A percentile compares a stretch with the other conserved stretches of the same genome.
Evolutionary conservation across 805 yeast genomes (phyloP).

Genomic region (Wickerhamiella slavikovae): DNA sequence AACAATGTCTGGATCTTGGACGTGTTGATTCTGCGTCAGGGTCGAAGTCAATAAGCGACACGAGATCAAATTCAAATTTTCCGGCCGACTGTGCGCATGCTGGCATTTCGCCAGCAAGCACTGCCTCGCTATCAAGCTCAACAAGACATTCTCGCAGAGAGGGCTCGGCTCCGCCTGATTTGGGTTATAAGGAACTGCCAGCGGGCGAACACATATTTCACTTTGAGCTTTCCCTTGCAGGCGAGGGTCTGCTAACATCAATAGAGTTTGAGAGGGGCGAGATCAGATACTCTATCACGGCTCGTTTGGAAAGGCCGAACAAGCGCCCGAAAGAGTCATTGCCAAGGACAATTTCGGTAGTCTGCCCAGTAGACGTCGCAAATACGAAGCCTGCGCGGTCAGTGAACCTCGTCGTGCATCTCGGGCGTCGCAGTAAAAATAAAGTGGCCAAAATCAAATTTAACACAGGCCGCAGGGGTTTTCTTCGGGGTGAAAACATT

Average conservation of each 20-base stretch:
- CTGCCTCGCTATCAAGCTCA: background rate
- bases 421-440: conserved; percentile 20
- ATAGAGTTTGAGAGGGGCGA: conserved; percentile 76
- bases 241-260: conserved; percentile 47
- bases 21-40: too few relatives aligned
- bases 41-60: background rate
- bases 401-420: conserved; percentile 37
- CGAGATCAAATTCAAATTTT: background rate
- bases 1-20: too few relatives aligned
- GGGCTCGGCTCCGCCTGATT: too few relatives aligned
- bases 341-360: conserved; percentile 16
- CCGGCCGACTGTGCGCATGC: background rate
- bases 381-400: conserved; percentile 45
- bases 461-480: conserved; percentile 42
- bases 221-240: conserved; percentile 64
- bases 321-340: conserved; percentile 1
- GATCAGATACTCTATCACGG: conserved; percentile 42
- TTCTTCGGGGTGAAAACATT: conserved; percentile 54
- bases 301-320: conserved; percentile 16
- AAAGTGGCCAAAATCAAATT: conserved; percentile 18
- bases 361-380: conserved; percentile 59
- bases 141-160: too few relatives aligned
- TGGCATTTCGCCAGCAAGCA: background rate
- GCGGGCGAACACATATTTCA: conserved; percentile 80
- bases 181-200: too few relatives aligned